Evolutionary conservation across 1,284 basidiomycete genomes (phyloP).

Genomic region (Tylopilus sp.): DNA sequence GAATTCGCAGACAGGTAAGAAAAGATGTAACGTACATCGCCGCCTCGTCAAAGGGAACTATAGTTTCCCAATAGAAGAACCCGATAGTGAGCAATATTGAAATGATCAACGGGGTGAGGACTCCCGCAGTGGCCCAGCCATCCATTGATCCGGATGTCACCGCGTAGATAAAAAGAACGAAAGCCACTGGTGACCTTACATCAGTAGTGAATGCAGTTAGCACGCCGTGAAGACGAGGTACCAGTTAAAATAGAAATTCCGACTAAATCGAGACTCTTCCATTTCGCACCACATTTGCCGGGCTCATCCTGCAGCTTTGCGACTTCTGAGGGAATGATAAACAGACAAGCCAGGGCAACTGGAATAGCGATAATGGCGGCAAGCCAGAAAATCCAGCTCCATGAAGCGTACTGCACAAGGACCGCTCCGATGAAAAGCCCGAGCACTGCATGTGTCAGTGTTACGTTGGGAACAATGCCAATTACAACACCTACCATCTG

Average conservation of each 20-base stretch:
- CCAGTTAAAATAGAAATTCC: not conserved
- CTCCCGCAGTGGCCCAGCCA: conserved; percentile 52
- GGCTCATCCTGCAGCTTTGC: not conserved
- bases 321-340: conserved; percentile 34
- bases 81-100: not conserved
- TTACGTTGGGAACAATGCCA: not conserved
- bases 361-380: not conserved
- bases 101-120: conserved; percentile 46
- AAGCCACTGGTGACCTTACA: conserved; percentile 12
- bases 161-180: conserved; percentile 57
- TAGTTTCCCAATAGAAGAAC: conserved; percentile 13
- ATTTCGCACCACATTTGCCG: not conserved
- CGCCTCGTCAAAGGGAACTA: not conserved
- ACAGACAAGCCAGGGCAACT: not conserved
- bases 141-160: conserved; percentile 54
- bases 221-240: not conserved
- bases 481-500: not conserved
- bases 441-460: not conserved
- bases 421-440: conserved; percentile 44
- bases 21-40: not conserved
- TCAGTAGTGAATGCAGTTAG: not conserved
- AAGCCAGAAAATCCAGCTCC: conserved; percentile 47
- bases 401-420: conserved; percentile 50
- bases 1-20: not conserved
- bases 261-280: not conserved